Evolutionary conservation across 495 filamentous ascomycete species (phyloP).

Genomic region (Penicillium lividum): DNA sequence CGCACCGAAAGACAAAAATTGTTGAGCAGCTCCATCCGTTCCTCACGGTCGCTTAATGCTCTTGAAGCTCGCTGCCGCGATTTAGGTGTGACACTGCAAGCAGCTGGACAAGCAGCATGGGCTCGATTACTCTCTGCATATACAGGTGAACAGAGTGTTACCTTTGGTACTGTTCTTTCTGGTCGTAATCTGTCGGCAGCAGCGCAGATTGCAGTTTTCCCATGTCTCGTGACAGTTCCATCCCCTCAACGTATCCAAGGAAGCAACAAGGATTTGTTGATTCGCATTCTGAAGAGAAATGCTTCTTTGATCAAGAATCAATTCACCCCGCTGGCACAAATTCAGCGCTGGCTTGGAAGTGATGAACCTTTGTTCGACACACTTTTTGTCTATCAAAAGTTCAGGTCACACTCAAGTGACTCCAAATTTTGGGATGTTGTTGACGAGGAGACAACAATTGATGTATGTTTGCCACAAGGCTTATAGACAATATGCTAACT

Average conservation of each 20-base stretch:
- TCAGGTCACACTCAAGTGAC: constrained; percentile 21
- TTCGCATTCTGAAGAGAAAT: constrained; percentile 62
- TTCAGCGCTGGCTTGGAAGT: constrained; percentile 66
- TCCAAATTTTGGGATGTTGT: constrained; percentile 44
- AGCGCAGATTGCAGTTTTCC: constrained; percentile 60
- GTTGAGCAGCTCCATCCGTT: constrained; percentile 41
- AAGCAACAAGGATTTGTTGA: constrained; percentile 56
- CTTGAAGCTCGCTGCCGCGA: constrained; percentile 56
- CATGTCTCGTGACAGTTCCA: constrained; percentile 74
- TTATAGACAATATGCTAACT: constrained; percentile 16
- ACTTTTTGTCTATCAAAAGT: constrained; percentile 76
- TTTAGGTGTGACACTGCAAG: constrained; percentile 66
- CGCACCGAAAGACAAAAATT: constrained; percentile 38
- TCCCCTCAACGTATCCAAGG: constrained; percentile 51
- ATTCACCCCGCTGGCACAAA: constrained; percentile 63
- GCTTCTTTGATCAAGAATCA: constrained; percentile 63
- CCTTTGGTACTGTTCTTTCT: constrained; percentile 74
- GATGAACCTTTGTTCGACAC: constrained; percentile 72
- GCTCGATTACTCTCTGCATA: constrained; percentile 67
- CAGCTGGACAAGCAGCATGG: constrained; percentile 74
- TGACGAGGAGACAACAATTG: constrained; percentile 56
- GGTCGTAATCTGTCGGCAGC: constrained; percentile 58
- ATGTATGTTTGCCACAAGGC: constrained; percentile 43
- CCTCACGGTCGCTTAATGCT: constrained; percentile 30
- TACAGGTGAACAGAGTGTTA: constrained; percentile 65